Percentiles rank a stretch among this genome's conserved stretches.
These are phyloP conservation scores for Cordyceps fumosorosea DNA, from an alignment of 2,329 filamentous ascomycete species.

Conservation along the genomic window DNA sequence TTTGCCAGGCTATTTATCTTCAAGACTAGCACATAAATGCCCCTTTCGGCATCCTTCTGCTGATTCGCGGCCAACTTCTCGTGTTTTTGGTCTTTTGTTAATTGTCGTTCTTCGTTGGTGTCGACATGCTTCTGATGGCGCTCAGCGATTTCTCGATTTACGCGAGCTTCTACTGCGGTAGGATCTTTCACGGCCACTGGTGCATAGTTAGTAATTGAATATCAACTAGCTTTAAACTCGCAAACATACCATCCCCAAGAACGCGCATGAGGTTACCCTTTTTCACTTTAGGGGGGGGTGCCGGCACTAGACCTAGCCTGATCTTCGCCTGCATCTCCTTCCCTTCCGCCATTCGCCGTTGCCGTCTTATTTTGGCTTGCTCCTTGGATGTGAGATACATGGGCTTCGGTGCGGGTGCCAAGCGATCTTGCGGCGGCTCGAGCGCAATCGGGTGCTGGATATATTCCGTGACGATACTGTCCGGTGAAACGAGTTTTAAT, in stretches of 20 bases:
- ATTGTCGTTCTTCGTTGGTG: slow-evolving; percentile 75
- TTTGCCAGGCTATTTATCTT: slow-evolving; percentile 85
- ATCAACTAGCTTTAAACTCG: not conserved
- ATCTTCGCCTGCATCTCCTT: slow-evolving; percentile 98
- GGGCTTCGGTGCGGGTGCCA: slow-evolving; percentile 70
- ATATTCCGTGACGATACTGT: slow-evolving; percentile 83
- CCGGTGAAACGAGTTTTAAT: slow-evolving; percentile 68
- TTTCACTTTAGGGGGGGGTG: slow-evolving; percentile 92
- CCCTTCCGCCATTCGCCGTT: slow-evolving; percentile 83
- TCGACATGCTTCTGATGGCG: slow-evolving; percentile 71
- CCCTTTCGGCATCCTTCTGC: slow-evolving; percentile 79
- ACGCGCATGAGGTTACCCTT: slow-evolving; percentile 97
- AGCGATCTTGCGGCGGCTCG: slow-evolving; percentile 85
- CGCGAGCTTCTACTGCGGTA: slow-evolving; percentile 89
- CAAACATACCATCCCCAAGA: slow-evolving; percentile 64
- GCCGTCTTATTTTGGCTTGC: slow-evolving; percentile 81
- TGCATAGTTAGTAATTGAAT: slow-evolving; percentile 17
- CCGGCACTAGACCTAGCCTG: slow-evolving; percentile 78
- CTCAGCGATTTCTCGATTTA: slow-evolving; percentile 87
- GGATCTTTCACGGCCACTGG: slow-evolving; percentile 76
- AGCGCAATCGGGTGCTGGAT: slow-evolving; percentile 90
- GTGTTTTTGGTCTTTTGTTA: slow-evolving; percentile 79
- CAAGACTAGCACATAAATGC: slow-evolving; percentile 81
- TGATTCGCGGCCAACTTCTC: slow-evolving; percentile 81
- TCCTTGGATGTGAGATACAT: slow-evolving; percentile 91